phyloP scores from a whole-genome alignment of 768 basidiomycete genomes.

The Lactifluus piperatus region DNA sequence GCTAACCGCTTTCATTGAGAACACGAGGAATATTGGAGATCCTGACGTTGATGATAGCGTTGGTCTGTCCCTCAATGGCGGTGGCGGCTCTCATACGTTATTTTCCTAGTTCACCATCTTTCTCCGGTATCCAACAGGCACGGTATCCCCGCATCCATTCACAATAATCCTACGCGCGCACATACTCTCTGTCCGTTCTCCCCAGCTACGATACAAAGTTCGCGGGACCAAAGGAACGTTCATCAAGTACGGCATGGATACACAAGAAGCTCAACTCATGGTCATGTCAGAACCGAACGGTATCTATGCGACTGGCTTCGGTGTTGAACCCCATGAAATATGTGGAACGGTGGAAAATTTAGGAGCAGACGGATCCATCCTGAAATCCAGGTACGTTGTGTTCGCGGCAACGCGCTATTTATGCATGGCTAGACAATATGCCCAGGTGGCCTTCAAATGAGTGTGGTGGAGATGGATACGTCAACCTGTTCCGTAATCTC shows the following conservation, averaged over 20 bases:
- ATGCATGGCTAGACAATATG: conserved; percentile 13
- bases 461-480: conserved; percentile 51
- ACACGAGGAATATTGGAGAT: conserved; percentile 56
- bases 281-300: conserved; percentile 40
- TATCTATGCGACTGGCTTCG: conserved; percentile 39
- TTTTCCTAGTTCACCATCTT: conserved; percentile 23
- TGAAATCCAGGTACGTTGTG: conserved; percentile 28
- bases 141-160: conserved; percentile 41
- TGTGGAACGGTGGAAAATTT: conserved; percentile 57
- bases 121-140: conserved; percentile 28
- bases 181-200: conserved; percentile 54
- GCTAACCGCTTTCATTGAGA: conserved; percentile 62
- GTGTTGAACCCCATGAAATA: conserved; percentile 52
- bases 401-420: not conserved
- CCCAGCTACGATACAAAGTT: conserved; percentile 63
- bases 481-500: conserved; percentile 55
- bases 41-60: conserved; percentile 61
- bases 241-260: conserved; percentile 67
- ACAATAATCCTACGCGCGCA: conserved; percentile 61
- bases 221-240: conserved; percentile 66
- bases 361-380: conserved; percentile 34
- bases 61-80: conserved; percentile 38
- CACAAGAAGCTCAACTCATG: conserved; percentile 73
- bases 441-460: conserved; percentile 55
- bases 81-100: conserved; percentile 34